Conservation (phyloP, 345 rosid genomes). For the Brassica carinata region DNA sequence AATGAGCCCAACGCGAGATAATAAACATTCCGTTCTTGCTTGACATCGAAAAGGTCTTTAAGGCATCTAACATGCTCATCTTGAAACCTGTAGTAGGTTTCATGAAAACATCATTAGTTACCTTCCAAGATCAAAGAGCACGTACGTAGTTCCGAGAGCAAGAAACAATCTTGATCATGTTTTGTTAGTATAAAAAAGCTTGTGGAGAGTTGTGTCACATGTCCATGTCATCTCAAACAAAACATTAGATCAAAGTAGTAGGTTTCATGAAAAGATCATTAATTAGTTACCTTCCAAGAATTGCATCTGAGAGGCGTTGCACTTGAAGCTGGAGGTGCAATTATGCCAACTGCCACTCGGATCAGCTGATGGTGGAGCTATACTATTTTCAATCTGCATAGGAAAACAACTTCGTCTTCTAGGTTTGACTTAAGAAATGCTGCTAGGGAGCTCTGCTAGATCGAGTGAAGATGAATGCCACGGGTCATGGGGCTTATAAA, state of each 20-base stretch:
- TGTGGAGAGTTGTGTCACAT: neutral
- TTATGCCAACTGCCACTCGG: conserved; percentile 31
- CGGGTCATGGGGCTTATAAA: neutral
- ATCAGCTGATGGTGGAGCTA: conserved; percentile 42
- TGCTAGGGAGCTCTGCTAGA: neutral
- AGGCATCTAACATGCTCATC: conserved; percentile 25
- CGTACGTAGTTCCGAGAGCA: too few relatives aligned
- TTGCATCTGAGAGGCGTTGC: conserved; percentile 25
- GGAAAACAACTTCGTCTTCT: neutral
- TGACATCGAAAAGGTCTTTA: conserved; percentile 26
- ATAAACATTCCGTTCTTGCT: conserved; percentile 22
- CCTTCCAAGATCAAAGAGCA: too few relatives aligned
- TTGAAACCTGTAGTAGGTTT: conserved; percentile 23
- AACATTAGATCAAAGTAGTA: neutral
- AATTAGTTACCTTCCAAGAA: conserved; percentile 27
- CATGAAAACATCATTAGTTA: too few relatives aligned
- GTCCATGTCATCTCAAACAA: neutral
- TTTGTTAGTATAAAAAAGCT: neutral
- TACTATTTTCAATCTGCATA: conserved; percentile 24
- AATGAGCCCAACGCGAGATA: conserved; percentile 32
- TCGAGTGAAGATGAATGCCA: neutral
- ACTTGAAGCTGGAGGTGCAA: conserved; percentile 15
- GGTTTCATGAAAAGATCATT: neutral
- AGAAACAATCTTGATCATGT: too few relatives aligned
- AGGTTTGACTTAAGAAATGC: neutral